phyloP scores from a whole-genome alignment of 208 protist species.

The Trichomonas tenax region DNA sequence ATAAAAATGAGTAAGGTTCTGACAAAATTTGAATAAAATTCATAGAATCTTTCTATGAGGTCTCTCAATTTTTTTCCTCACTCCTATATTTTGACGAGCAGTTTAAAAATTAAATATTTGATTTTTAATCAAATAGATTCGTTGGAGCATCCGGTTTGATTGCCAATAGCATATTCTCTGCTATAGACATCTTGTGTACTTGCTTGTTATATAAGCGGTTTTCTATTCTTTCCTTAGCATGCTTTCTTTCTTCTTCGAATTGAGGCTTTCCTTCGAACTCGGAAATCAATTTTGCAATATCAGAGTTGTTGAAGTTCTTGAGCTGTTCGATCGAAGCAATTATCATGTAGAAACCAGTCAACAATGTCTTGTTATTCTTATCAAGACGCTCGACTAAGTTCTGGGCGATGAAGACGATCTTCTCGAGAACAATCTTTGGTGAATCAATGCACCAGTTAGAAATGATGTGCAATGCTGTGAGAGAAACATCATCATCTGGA shows the following conservation, averaged over 20 bases:
- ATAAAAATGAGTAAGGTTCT: no score
- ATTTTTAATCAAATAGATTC: no score
- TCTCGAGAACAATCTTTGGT: not conserved
- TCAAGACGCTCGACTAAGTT: not conserved
- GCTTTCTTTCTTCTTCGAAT: not conserved
- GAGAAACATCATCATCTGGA: not conserved
- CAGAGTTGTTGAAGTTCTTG: not conserved
- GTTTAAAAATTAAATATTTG: no score
- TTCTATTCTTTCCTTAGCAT: no score
- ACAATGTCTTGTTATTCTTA: not conserved
- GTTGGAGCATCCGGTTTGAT: no score
- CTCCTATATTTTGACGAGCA: no score
- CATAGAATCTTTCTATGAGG: no score
- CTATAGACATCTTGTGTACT: no score
- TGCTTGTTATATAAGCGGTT: no score
- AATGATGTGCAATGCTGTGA: not conserved
- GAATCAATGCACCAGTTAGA: not conserved
- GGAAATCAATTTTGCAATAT: not conserved
- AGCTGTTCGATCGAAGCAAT: not conserved
- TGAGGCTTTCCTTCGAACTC: not conserved
- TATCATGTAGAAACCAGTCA: not conserved
- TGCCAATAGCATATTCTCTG: no score
- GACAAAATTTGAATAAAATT: no score
- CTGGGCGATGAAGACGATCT: not conserved
- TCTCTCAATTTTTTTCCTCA: no score